Conservation (phyloP, 2,329 filamentous ascomycete species). For the Simplicillium aogashimaense region DNA sequence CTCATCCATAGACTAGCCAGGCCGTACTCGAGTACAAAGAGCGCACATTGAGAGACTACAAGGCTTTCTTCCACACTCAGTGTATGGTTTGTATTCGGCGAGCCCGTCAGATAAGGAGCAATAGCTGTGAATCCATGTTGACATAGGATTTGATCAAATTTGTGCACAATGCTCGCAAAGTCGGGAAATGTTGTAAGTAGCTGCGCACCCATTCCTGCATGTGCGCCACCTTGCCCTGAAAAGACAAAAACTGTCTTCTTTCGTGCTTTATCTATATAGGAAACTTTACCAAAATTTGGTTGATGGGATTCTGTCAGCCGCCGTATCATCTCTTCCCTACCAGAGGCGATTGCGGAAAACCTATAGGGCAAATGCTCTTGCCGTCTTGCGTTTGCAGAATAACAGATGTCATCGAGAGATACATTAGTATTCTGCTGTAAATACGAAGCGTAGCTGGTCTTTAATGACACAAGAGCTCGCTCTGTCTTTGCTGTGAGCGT, state of each 20-base stretch:
- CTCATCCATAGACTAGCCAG: constrained; percentile 16
- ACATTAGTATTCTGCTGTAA: constrained; percentile 1
- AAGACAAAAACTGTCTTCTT: constrained; percentile 19
- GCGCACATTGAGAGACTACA: constrained; percentile 14
- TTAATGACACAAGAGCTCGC: too few species aligned
- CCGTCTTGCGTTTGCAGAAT: constrained; percentile 12
- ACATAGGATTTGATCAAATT: too few species aligned
- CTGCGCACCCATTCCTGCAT: constrained; percentile 18
- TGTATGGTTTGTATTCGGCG: too few species aligned
- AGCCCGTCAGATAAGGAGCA: too few species aligned
- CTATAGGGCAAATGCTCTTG: constrained; percentile 7
- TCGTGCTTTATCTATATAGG: not conserved
- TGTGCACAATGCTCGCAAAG: constrained; percentile 11
- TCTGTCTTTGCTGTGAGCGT: not conserved
- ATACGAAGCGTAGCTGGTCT: too few species aligned
- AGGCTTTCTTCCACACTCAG: constrained; percentile 6
- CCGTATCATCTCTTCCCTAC: constrained; percentile 2
- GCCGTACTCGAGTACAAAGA: constrained; percentile 21
- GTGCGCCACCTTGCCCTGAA: constrained; percentile 22
- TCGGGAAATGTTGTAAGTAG: constrained; percentile 14
- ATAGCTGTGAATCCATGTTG: too few species aligned
- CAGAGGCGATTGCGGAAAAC: constrained; percentile 6
- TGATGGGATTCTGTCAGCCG: too few species aligned
- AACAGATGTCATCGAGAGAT: constrained; percentile 10
- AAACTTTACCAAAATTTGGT: too few species aligned